Conservation (phyloP, 1,284 basidiomycete species). For the Cryptococcus sp. region DNA sequence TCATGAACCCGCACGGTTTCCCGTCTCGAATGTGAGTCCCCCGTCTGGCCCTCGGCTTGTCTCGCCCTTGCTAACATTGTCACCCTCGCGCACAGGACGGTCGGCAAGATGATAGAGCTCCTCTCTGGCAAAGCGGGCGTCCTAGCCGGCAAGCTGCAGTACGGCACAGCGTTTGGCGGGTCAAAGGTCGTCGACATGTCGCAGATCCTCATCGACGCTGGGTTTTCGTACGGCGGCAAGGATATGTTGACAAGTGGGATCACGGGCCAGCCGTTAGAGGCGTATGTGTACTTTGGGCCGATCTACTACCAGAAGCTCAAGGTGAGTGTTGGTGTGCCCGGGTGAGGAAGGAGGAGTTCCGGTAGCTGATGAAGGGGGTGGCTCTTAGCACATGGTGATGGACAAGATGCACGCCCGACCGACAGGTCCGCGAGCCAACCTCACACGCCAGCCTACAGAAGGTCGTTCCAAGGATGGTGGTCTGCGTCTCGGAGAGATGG, state of each 20-base stretch:
- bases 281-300: conserved; percentile 97
- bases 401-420: conserved; percentile 99
- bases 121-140: conserved; percentile 79
- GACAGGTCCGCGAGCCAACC: conserved; percentile 89
- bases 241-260: conserved; percentile 98
- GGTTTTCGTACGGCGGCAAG: conserved; percentile 96
- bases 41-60: not conserved
- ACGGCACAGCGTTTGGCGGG: conserved; percentile 86
- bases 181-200: conserved; percentile 99
- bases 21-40: conserved; percentile 88
- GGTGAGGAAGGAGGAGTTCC: too few relatives aligned
- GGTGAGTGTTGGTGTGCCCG: conserved; percentile 24
- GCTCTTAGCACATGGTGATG: conserved; percentile 81
- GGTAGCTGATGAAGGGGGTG: not conserved
- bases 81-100: conserved; percentile 58
- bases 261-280: conserved; percentile 92
- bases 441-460: conserved; percentile 97
- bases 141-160: conserved; percentile 48
- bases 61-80: not conserved
- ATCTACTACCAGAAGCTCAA: conserved; percentile 84
- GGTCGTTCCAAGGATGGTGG: conserved; percentile 97
- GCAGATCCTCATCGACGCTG: conserved; percentile 86
- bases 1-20: conserved; percentile 99
- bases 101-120: conserved; percentile 99
- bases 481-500: conserved; percentile 97